These are phyloP conservation scores for Phytopythium ostracodes DNA, from an alignment of 352 stramenopile species.

Conservation along the genomic window DNA sequence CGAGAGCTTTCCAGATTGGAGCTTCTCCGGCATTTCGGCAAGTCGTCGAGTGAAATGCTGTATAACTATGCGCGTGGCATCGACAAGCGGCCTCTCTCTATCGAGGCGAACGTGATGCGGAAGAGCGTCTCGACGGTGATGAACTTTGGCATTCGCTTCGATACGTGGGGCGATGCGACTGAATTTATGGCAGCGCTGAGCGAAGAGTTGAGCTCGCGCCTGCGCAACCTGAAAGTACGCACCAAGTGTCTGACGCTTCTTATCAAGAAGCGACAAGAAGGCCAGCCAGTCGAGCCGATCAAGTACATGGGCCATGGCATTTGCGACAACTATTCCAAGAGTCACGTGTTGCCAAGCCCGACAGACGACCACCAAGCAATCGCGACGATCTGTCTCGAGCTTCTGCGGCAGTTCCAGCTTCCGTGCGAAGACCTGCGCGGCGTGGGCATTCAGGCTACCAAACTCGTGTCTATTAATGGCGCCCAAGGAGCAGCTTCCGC, in stretches of 20 bases:
- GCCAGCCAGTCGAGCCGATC: constrained; percentile 57
- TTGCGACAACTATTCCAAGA: constrained; percentile 87
- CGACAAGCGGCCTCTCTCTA: constrained; percentile 61
- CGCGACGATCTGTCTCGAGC: constrained; percentile 39
- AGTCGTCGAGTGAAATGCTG: constrained; percentile 65
- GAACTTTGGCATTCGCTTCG: constrained; percentile 91
- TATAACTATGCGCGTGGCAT: constrained; percentile 73
- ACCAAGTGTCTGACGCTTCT: constrained; percentile 73
- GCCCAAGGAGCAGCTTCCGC: constrained; percentile 7
- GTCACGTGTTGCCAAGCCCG: constrained; percentile 42
- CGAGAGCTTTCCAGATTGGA: constrained; percentile 41
- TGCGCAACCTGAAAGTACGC: constrained; percentile 54
- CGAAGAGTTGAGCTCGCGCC: constrained; percentile 61
- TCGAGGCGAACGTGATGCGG: constrained; percentile 65
- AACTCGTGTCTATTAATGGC: constrained; percentile 39
- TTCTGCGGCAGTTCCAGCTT: constrained; percentile 62
- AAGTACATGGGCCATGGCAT: constrained; percentile 88
- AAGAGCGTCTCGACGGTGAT: constrained; percentile 92
- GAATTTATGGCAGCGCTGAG: constrained; percentile 80
- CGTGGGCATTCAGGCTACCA: constrained; percentile 74
- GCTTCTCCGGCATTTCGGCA: constrained; percentile 61
- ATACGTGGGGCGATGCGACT: constrained; percentile 66
- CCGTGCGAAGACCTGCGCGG: constrained; percentile 60
- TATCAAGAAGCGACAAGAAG: constrained; percentile 77
- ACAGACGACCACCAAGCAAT: constrained; percentile 59